Conservation (phyloP, 257 asterid species). For the Scutellaria baicalensis region DNA sequence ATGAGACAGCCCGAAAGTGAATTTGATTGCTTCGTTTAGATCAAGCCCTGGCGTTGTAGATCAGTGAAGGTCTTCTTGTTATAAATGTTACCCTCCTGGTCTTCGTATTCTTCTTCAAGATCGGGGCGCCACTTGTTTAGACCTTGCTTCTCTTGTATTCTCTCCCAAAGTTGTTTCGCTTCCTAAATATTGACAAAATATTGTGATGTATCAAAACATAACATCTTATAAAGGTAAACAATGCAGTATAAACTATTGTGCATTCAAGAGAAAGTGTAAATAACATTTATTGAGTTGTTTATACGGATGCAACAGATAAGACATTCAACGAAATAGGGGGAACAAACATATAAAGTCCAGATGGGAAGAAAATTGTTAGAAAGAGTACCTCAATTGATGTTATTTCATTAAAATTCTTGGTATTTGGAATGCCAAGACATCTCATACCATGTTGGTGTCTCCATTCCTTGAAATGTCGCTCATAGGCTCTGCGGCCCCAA, state of each 20-base stretch:
- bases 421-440: conserved; percentile 95
- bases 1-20: not conserved
- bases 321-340: not conserved
- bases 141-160: conserved; percentile 81
- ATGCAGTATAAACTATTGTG: not conserved
- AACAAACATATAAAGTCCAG: not conserved
- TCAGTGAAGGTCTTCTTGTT: conserved; percentile 95
- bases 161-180: conserved; percentile 94
- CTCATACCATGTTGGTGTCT: conserved; percentile 99
- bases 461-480: conserved; percentile 98
- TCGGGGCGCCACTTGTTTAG: conserved; percentile 96
- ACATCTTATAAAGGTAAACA: not conserved
- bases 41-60: conserved; percentile 95
- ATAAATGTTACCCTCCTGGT: conserved; percentile 92
- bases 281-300: not conserved
- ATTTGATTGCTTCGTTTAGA: conserved; percentile 25
- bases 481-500: conserved; percentile 99
- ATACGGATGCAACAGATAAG: not conserved
- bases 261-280: not conserved
- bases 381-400: conserved; percentile 72
- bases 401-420: conserved; percentile 90
- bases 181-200: conserved; percentile 42
- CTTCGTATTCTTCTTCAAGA: conserved; percentile 98
- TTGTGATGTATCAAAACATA: not conserved
- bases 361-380: not conserved